Evolutionary conservation across 495 filamentous ascomycete species (phyloP).

Genomic region (Corynascus novoguineensis): DNA sequence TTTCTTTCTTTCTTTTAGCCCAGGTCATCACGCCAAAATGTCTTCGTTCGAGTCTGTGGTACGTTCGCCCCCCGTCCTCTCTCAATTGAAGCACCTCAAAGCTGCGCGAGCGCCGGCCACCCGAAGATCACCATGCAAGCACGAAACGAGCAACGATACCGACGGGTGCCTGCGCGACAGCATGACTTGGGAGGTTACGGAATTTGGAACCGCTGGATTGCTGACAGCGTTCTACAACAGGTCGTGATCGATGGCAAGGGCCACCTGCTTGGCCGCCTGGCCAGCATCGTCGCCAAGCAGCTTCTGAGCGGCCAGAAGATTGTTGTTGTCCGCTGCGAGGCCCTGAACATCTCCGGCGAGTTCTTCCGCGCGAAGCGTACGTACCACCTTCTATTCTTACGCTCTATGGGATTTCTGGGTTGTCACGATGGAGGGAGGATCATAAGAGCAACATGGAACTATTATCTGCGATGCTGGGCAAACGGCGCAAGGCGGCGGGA

Average conservation of each 20-base stretch:
- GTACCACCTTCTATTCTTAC: conserved; percentile 40
- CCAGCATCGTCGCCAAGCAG: conserved; percentile 98
- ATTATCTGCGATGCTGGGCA: not conserved
- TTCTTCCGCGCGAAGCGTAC: conserved; percentile 99
- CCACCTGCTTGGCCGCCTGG: conserved; percentile 97
- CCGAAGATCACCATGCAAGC: not conserved
- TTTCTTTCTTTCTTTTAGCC: conserved; percentile 30
- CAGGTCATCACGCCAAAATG: conserved; percentile 64
- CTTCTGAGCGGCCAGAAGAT: conserved; percentile 99
- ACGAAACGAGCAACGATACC: conserved; percentile 1
- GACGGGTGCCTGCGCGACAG: not conserved
- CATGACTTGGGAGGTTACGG: not conserved
- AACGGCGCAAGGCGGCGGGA: conserved; percentile 1
- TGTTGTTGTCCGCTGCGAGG: conserved; percentile 96
- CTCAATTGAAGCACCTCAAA: conserved; percentile 9
- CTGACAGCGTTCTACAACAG: conserved; percentile 42
- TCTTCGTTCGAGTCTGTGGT: conserved; percentile 96
- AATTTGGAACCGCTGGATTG: not conserved
- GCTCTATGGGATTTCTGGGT: not conserved
- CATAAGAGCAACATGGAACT: not conserved
- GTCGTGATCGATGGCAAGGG: conserved; percentile 99
- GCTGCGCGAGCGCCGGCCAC: not conserved
- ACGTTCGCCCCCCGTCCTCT: conserved; percentile 47
- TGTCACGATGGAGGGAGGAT: conserved; percentile 1
- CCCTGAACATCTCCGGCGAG: conserved; percentile 99